These are phyloP conservation scores for Exophiala xenobiotica DNA, from an alignment of 2,329 filamentous ascomycete genomes.

Conservation along the genomic window DNA sequence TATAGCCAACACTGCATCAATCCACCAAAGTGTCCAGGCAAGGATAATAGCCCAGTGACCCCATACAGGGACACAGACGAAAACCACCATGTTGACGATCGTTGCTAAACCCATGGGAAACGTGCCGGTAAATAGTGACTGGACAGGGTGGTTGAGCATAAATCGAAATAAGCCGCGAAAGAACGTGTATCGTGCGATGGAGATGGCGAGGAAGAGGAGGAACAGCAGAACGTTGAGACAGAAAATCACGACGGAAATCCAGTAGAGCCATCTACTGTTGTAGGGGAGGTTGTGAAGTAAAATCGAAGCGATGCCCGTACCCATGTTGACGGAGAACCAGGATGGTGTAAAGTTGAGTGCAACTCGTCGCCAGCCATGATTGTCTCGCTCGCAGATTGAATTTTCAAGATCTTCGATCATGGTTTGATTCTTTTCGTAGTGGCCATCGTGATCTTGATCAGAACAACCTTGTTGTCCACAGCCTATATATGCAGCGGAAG, in stretches of 20 bases:
- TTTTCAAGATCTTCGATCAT: too few relatives aligned
- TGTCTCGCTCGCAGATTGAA: too few relatives aligned
- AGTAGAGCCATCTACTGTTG: slow-evolving; percentile 56
- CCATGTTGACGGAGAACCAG: too few relatives aligned
- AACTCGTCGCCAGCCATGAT: too few relatives aligned
- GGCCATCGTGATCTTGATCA: too few relatives aligned
- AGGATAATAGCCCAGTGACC: slow-evolving; percentile 54
- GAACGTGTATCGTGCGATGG: slow-evolving; percentile 59
- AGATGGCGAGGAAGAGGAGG: slow-evolving; percentile 44
- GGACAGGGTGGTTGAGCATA: slow-evolving; percentile 65
- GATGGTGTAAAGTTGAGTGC: too few relatives aligned
- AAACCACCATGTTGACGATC: slow-evolving; percentile 64
- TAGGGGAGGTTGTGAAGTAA: slow-evolving; percentile 63
- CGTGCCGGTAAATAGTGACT: slow-evolving; percentile 67
- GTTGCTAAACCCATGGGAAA: slow-evolving; percentile 68
- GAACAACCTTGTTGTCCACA: too few relatives aligned
- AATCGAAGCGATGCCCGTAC: slow-evolving; percentile 65
- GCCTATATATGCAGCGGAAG: too few relatives aligned
- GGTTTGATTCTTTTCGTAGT: too few relatives aligned
- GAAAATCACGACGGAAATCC: slow-evolving; percentile 61
- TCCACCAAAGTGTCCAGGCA: slow-evolving; percentile 59
- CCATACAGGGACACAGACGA: slow-evolving; percentile 60
- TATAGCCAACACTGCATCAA: slow-evolving; percentile 54
- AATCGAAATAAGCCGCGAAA: slow-evolving; percentile 64
- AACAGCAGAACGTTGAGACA: slow-evolving; percentile 60